Conservation (phyloP, 345 rosid species). For the Sisymbrium altissimum region DNA sequence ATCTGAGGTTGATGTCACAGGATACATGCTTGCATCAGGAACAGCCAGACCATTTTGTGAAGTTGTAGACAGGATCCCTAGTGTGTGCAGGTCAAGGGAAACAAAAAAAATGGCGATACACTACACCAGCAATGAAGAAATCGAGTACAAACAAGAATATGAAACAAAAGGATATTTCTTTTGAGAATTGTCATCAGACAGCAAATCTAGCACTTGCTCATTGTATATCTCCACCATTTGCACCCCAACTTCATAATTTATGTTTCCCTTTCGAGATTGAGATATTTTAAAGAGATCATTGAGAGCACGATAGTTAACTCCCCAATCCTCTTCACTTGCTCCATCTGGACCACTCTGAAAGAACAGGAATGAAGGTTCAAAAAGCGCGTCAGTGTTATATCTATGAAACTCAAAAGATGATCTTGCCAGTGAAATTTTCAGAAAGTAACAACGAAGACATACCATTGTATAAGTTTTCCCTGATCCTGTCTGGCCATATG, state of each 20-base stretch:
- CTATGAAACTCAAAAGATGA: neutral
- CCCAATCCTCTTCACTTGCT: conserved; percentile 72
- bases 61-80: conserved; percentile 56
- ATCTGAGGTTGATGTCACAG: conserved; percentile 68
- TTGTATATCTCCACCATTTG: conserved; percentile 96
- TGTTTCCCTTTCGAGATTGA: conserved; percentile 50
- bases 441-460: neutral
- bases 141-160: neutral
- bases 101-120: conserved; percentile 13
- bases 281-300: conserved; percentile 72
- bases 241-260: conserved; percentile 59
- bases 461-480: conserved; percentile 98
- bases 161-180: conserved; percentile 73
- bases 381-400: neutral
- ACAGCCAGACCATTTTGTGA: conserved; percentile 75
- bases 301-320: conserved; percentile 85
- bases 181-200: conserved; percentile 51
- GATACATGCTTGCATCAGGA: conserved; percentile 85
- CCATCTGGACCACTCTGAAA: conserved; percentile 66
- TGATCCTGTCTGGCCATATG: conserved; percentile 98
- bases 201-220: conserved; percentile 80
- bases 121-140: neutral
- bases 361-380: neutral
- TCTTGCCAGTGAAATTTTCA: neutral
- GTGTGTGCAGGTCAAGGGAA: conserved; percentile 71